Percentiles rank a stretch among this genome's conserved stretches.
Evolutionary conservation across 345 rosid species (phyloP).

Genomic region (Camelina laxa): DNA sequence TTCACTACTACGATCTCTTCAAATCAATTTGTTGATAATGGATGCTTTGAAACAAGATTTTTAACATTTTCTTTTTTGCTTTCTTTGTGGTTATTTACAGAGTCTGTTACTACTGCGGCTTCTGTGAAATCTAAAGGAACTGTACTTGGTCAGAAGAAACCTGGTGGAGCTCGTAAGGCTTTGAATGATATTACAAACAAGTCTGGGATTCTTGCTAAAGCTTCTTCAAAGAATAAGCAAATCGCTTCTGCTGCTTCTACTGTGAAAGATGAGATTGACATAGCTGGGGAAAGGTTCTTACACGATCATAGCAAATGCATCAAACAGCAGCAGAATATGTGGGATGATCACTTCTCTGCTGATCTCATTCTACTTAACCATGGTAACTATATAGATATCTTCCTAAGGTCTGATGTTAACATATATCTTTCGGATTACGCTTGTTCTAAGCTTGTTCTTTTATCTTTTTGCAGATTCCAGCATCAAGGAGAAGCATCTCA

Average conservation of each 20-base stretch:
- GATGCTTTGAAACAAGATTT: slow-evolving; percentile 9
- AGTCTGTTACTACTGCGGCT: slow-evolving; percentile 37
- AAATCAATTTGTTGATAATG: background rate
- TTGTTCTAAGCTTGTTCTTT: slow-evolving; percentile 21
- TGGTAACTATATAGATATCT: slow-evolving; percentile 39
- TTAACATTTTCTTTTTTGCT: background rate
- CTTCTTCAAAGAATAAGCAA: slow-evolving; percentile 45
- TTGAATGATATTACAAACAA: slow-evolving; percentile 65
- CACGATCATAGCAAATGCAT: slow-evolving; percentile 64
- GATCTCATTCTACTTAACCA: slow-evolving; percentile 54
- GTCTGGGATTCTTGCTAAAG: slow-evolving; percentile 38
- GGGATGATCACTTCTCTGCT: slow-evolving; percentile 42
- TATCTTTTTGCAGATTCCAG: slow-evolving; percentile 22
- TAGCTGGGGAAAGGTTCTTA: slow-evolving; percentile 54
- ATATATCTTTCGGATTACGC: background rate
- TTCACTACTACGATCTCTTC: slow-evolving; percentile 2
- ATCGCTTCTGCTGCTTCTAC: slow-evolving; percentile 15
- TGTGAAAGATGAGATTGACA: slow-evolving; percentile 45
- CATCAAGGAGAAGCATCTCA: slow-evolving; percentile 28
- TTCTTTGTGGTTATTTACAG: background rate
- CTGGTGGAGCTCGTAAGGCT: slow-evolving; percentile 54
- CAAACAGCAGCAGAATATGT: slow-evolving; percentile 43
- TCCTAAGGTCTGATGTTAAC: slow-evolving; percentile 2
- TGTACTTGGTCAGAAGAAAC: slow-evolving; percentile 50
- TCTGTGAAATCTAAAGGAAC: slow-evolving; percentile 47